Base-by-base conservation (phyloP, 1,284 basidiomycete species). In the Cryptococcus neoformans region DNA sequence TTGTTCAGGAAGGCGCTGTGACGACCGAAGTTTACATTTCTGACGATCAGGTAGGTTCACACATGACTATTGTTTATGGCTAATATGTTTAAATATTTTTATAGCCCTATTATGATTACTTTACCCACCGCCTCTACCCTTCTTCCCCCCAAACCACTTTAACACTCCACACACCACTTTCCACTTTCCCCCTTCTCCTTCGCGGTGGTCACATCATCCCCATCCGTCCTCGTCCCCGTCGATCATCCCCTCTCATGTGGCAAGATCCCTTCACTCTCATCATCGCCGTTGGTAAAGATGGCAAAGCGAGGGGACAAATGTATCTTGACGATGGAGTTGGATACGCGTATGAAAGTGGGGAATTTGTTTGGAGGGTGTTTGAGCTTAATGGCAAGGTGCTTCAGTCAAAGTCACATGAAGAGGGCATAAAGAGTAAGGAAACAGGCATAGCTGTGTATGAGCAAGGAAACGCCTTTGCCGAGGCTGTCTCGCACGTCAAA, bases 261-360 rank as follows among this genome's bases (percentile, higher is more conserved):
- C 78, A 82, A 54, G 96, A 99, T 74, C 96, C 96, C 0, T 91
- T 96, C 81, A 98, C 94, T 0, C 83, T 99, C 41, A 85, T 88
- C 57, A 81, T 97, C 28, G 91, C 92, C 0, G 80, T 96, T 17
- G 83, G 84, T 77, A 84, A 85, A 55, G 72, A 81, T 3, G 84
- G 85, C 28, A 70, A 66, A 7, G 93, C 94, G 0, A 71, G 72
- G 2, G 95, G 95, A 39, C 88, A 93, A 72, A 81, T 99, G 41
- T 99, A 99, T 78, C 83, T 96, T 54, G 96, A 99, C 74, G 96
- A 99, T 68, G 95, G 96, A 6, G 89, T 89, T 62, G 86, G 88
- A 0, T 98, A 87, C 76, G 81, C 82, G 1, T 87, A 93, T 77
- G 80, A 86, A 63, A 69, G 83, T 5, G 94, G 95, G 38, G 82